Evolutionary conservation across 2,329 filamentous ascomycete genomes (phyloP).

Genomic region (Fusarium proliferatum): DNA sequence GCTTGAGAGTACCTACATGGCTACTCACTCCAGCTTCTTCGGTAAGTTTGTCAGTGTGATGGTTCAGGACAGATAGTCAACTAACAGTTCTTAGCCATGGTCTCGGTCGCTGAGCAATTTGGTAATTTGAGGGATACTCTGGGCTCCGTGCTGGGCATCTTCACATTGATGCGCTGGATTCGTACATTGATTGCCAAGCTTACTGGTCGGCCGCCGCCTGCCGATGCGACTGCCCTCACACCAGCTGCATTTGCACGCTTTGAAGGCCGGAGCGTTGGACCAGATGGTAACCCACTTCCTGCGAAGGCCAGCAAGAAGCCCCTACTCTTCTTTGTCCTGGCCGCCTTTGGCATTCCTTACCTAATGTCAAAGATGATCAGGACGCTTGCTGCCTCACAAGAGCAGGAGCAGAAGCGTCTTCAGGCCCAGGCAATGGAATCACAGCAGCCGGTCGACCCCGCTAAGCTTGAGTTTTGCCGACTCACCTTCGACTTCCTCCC

Average conservation of each 20-base stretch:
- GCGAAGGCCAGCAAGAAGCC: constrained; percentile 91
- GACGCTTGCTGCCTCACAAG: constrained; percentile 82
- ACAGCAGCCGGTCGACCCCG: constrained; percentile 77
- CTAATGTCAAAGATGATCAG: constrained; percentile 97
- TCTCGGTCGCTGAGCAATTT: constrained; percentile 97
- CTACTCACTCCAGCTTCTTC: constrained; percentile 98
- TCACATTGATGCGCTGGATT: constrained; percentile 95
- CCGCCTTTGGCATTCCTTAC: constrained; percentile 95
- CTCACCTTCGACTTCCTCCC: constrained; percentile 95
- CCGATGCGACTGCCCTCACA: constrained; percentile 86
- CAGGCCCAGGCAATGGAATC: constrained; percentile 63
- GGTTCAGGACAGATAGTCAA: not conserved
- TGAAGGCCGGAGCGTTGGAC: constrained; percentile 71
- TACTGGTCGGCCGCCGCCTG: constrained; percentile 89
- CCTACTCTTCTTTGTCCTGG: constrained; percentile 93
- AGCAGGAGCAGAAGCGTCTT: constrained; percentile 78
- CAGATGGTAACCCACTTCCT: constrained; percentile 72
- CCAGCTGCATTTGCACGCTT: constrained; percentile 93
- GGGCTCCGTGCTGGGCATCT: constrained; percentile 93
- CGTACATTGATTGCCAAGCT: constrained; percentile 91
- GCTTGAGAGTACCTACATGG: constrained; percentile 99
- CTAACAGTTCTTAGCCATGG: constrained; percentile 76
- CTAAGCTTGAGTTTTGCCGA: constrained; percentile 95
- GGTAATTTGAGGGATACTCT: constrained; percentile 92
- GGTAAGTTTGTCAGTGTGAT: constrained; percentile 65